Base-by-base conservation (phyloP, 768 basidiomycete species). In the Tulasnella calospora region DNA sequence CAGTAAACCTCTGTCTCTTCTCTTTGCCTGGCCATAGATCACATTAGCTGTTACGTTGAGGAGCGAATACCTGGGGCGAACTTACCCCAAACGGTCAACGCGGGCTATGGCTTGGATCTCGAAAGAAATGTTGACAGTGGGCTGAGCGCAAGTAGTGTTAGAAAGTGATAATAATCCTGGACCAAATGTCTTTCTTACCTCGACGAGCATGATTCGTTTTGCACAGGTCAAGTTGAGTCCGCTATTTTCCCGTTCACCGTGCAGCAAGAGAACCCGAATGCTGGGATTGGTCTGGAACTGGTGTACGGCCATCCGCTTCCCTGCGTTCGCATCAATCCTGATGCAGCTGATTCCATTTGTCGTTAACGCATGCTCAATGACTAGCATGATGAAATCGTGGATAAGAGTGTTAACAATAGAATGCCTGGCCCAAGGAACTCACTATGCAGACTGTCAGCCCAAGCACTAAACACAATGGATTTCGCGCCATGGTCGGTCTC, bases 81-180 rank as follows among this genome's bases (percentile, higher is more conserved):
- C 90, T 83, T 94, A 94, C 2, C 94, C 93, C 87, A 95, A 89
- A 70, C 94, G 88, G 82, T 96, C 95, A 70, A 96, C 95, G 75
- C 95, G 91, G 27, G 95, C 94, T 80, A 96, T 96, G 30, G 95
- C 95, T 88, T 96, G 94, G n/a, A 95, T 87, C 83, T 96, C 94
- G 80, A 95, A 96, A 30, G 91, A 91, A 80, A 95, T 94, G 78
- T 94, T 92, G 8, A 96, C 92, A 0, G 83, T 82, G 38, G 83
- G 83, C 72, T 13, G 10, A 83, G 81, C 80, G 80, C 36, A 71
- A 74, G 73, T 81, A 81, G 5, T 79, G 79, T 13, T 81, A 81
- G 57, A 83, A 74, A 6, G 44, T 4, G 44, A 44, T 44, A 82
- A 82, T 78, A 80, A 33, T 15, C 81, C 83, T 13, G 12, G 15